phyloP scores from a whole-genome alignment of 140 eudicot genomes.

The Senecio squalidus region DNA sequence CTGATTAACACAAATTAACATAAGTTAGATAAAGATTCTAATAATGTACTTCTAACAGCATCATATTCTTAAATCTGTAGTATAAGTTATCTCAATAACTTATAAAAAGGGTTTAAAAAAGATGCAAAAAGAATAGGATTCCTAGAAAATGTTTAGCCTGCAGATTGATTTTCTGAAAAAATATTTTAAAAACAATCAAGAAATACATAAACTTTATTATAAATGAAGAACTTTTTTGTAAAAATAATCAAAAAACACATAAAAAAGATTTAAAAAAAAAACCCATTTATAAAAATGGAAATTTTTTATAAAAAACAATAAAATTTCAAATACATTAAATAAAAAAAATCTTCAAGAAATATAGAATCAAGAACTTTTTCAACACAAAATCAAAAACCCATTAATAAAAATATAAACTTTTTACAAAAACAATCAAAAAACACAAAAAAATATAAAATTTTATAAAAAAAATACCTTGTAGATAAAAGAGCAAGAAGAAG shows the following conservation, averaged over 20 bases:
- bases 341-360: constrained; percentile 1
- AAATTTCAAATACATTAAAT: background rate
- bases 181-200: too few species aligned
- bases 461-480: constrained; percentile 39
- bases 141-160: background rate
- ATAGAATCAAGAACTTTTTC: background rate
- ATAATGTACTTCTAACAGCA: background rate
- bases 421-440: constrained; percentile 5
- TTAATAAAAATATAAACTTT: background rate
- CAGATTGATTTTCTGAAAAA: background rate
- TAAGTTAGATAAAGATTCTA: background rate
- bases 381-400: constrained; percentile 1
- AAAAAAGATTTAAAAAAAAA: constrained; percentile 23
- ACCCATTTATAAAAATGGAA: background rate
- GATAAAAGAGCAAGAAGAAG: constrained; percentile 89
- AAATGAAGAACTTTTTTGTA: too few species aligned
- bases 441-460: background rate
- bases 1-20: constrained; percentile 30
- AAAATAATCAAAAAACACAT: too few species aligned
- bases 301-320: constrained; percentile 2
- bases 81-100: constrained; percentile 8
- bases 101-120: too few species aligned
- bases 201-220: too few species aligned
- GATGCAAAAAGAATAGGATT: too few species aligned
- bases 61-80: too few species aligned